Evolutionary conservation across 2,329 filamentous ascomycete genomes (phyloP).

Genomic region (Fusarium drepaniforme): DNA sequence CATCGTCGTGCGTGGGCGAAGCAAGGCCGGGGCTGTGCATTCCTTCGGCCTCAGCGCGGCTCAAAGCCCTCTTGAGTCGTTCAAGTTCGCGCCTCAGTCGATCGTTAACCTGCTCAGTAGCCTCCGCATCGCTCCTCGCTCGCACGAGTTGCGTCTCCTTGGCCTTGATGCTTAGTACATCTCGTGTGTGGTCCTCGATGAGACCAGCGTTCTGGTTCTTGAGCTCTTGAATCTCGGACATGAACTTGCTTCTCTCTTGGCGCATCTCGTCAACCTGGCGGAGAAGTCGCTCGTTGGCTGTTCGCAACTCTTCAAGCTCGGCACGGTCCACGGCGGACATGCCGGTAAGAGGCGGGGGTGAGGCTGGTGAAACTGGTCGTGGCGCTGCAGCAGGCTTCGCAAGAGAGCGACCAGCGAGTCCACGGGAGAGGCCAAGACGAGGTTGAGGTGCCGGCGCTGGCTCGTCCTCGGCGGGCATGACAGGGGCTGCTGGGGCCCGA

Average conservation of each 20-base stretch:
- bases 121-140: conserved; percentile 89
- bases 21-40: conserved; percentile 57
- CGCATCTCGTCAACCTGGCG: conserved; percentile 84
- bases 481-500: conserved; percentile 59
- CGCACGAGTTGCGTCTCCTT: conserved; percentile 98
- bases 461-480: conserved; percentile 69
- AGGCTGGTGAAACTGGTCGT: conserved; percentile 62
- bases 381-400: conserved; percentile 75
- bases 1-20: conserved; percentile 70
- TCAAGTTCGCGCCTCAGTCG: conserved; percentile 90
- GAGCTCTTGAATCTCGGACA: conserved; percentile 90
- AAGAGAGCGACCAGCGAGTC: conserved; percentile 87
- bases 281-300: conserved; percentile 82
- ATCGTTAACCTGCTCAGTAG: conserved; percentile 87
- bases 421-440: conserved; percentile 77
- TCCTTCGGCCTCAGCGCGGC: conserved; percentile 64
- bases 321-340: conserved; percentile 85
- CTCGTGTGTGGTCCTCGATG: conserved; percentile 96
- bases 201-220: conserved; percentile 97
- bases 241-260: conserved; percentile 83
- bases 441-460: conserved; percentile 69
- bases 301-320: conserved; percentile 90
- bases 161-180: conserved; percentile 96
- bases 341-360: conserved; percentile 72
- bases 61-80: conserved; percentile 88